Evolutionary conservation across 139 green algal species (phyloP).

Genomic region (Auxenochlorella protothecoides): DNA sequence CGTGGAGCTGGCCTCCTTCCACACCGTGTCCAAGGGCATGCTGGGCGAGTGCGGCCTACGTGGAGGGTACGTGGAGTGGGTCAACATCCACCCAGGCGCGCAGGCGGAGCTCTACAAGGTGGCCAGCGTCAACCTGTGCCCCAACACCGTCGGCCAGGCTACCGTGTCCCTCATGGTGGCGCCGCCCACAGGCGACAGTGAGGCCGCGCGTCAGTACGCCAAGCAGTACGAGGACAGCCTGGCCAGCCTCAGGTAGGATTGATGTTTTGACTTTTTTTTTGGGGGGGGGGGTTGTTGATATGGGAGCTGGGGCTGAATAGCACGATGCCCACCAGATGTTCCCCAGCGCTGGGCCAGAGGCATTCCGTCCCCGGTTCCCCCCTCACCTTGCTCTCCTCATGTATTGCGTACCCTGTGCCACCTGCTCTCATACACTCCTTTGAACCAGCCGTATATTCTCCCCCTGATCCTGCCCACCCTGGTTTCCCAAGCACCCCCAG

Average conservation of each 20-base stretch:
- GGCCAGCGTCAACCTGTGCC: conserved; percentile 80
- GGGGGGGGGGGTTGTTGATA: background rate
- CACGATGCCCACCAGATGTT: no score
- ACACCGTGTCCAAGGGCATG: conserved; percentile 74
- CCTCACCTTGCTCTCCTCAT: background rate
- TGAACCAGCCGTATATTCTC: no score
- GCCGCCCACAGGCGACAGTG: conserved; percentile 50
- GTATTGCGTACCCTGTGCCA: conserved; percentile 22
- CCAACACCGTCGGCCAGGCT: conserved; percentile 85
- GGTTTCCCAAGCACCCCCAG: no score
- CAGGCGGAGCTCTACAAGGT: conserved; percentile 84
- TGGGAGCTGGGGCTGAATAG: no score
- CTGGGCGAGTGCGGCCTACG: conserved; percentile 68
- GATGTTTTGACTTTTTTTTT: no score
- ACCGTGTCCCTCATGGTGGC: conserved; percentile 81
- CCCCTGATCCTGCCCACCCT: no score
- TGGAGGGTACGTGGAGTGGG: conserved; percentile 87
- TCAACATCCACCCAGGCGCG: conserved; percentile 56
- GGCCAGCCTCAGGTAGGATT: conserved; percentile 37
- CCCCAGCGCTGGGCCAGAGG: no score
- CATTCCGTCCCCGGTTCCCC: no score
- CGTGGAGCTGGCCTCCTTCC: conserved; percentile 73
- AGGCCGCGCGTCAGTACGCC: conserved; percentile 64
- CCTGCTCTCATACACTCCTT: conserved; percentile 25
- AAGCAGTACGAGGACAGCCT: conserved; percentile 47